Base-by-base conservation (phyloP, 2,329 filamentous ascomycete species). In the Simplicillium aogashimaense region DNA sequence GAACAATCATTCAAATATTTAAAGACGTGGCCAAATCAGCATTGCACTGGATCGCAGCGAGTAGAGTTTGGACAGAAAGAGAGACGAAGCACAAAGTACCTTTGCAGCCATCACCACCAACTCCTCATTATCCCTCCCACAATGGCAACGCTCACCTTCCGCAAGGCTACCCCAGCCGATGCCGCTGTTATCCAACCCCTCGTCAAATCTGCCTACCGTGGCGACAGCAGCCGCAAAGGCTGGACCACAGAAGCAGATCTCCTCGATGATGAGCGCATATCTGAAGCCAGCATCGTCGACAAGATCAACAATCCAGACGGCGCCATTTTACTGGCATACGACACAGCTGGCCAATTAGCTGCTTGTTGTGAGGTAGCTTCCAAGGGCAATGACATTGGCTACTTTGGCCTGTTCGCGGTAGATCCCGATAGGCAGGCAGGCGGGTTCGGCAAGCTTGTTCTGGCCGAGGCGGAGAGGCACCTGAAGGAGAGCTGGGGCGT, bases 401-500 rank as follows among this genome's bases (percentile, higher is more conserved):
- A 69, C 51, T 69, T 72, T 38, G 67, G 66, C 38, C 57, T 72
- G 29, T 69, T 73, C 15, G 69, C 69, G 32, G 68, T 73, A 1
- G 60, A 66, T 30, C 64, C 65, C 2, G 40, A 41, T 4, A 46
- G 54, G 20, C 68, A 72, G 51, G 61, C 59, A 4, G 61, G 63
- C 12, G 69, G 69, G 0, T 49, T 72, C 35, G 69, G 69, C 0
- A 50, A 58, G 38, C 51, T 50, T 39, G 60, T 70, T 13, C 54
- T 72, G 13, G 53, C 48, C 2, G 49, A 56, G 30, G 67, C 66
- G 0, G 69, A 72, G 51, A 46, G 43, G 10, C 59, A 60, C 45
- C 61, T 59, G 0, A 51, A 47, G 25, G 41, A 50, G 35, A 47
- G 47, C 36, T 63, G 61, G 53, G 59, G 57, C 0, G 55, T 54